These are phyloP conservation scores for Hanseniaspora jakobsenii DNA, from an alignment of 805 yeast species.

Conservation along the genomic window DNA sequence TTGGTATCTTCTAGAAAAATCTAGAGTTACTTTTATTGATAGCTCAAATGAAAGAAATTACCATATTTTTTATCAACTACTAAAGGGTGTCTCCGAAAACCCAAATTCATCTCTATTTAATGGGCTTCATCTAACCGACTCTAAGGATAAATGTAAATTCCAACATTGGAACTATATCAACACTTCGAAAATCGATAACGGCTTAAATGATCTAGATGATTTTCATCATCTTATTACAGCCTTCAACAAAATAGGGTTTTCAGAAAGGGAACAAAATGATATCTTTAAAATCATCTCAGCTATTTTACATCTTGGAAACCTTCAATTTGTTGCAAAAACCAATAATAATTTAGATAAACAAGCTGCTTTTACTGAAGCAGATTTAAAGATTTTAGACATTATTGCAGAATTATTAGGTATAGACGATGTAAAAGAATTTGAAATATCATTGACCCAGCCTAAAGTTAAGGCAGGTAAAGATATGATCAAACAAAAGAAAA, in stretches of 20 bases:
- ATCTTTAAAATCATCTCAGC: slow-evolving; percentile 60
- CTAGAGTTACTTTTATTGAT: slow-evolving; percentile 68
- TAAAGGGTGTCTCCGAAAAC: slow-evolving; percentile 42
- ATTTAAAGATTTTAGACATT: slow-evolving; percentile 38
- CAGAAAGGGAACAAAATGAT: slow-evolving; percentile 39
- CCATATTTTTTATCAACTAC: slow-evolving; percentile 81
- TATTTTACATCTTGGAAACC: slow-evolving; percentile 75
- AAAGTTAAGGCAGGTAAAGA: slow-evolving; percentile 87
- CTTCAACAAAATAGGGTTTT: slow-evolving; percentile 61
- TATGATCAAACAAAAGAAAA: slow-evolving; percentile 64
- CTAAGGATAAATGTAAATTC: slow-evolving; percentile 4
- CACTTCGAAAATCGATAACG: slow-evolving; percentile 41
- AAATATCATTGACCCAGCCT: slow-evolving; percentile 56
- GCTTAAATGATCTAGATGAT: slow-evolving; percentile 65
- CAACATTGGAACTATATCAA: slow-evolving; percentile 51
- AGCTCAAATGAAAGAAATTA: slow-evolving; percentile 72
- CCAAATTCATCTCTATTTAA: neutral
- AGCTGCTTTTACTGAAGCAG: slow-evolving; percentile 45
- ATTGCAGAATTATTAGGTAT: slow-evolving; percentile 49
- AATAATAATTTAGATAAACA: slow-evolving; percentile 41
- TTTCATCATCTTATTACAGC: slow-evolving; percentile 54
- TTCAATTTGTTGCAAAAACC: slow-evolving; percentile 39
- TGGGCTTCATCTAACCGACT: neutral
- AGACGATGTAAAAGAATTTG: slow-evolving; percentile 35
- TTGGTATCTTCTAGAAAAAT: slow-evolving; percentile 87